Evolutionary conservation across 169 alveolate genomes (phyloP), one percentile per base, ranked within the genome.

Genomic region (Eimeria maxima): DNA sequence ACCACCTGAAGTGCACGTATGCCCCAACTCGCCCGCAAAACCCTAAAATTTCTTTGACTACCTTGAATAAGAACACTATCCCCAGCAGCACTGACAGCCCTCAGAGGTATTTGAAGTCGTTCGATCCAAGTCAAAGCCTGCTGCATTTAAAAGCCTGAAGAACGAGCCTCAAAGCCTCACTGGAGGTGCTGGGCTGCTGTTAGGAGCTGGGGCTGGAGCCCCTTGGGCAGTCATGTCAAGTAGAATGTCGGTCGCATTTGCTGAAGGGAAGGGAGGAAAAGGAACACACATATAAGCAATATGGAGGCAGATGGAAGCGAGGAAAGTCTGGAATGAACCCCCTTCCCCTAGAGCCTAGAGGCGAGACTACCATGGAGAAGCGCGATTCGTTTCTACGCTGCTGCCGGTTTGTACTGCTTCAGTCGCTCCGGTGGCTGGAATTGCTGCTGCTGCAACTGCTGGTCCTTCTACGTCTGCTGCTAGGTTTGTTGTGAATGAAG

Each of bases 1-100:
- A 84, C 76, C 24, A 84, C 92, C 92, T 84, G 92, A 45, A 27
- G 74, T 53, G 67, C 11, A 38, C 83, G 10, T 45, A 80, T n/a
- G 50, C 67, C 90, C 71, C 67, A 80, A 55, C 55, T 38, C 38
- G n/a, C n/a, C n/a, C n/a, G n/a, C n/a, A n/a, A n/a, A n/a, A n/a
- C n/a, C n/a, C n/a, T n/a, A n/a, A n/a, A n/a, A n/a, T n/a, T n/a
- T n/a, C n/a, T n/a, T n/a, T n/a, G n/a, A n/a, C n/a, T n/a, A n/a
- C n/a, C n/a, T n/a, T n/a, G n/a, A n/a, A n/a, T n/a, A n/a, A n/a
- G n/a, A n/a, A n/a, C n/a, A n/a, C n/a, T n/a, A n/a, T n/a, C n/a
- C n/a, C n/a, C n/a, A n/a, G n/a, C n/a, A n/a, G n/a, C n/a, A n/a
- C n/a, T n/a, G n/a, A n/a, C n/a, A n/a, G n/a, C n/a, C n/a, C n/a